phyloP scores from a whole-genome alignment of 2,329 filamentous ascomycete genomes.

The Hymenotorrendiella dingleyae region DNA sequence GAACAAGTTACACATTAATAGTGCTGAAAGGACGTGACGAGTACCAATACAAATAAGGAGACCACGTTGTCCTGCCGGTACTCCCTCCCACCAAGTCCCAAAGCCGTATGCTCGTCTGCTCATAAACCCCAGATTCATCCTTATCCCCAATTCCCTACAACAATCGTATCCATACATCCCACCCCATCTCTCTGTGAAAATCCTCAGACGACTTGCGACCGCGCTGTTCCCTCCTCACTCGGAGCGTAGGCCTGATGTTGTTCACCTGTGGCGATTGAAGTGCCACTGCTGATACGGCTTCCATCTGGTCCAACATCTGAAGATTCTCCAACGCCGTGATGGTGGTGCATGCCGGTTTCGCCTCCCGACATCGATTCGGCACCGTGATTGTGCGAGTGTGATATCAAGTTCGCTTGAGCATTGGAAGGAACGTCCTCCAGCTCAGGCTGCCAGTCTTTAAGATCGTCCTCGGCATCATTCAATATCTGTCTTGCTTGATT shows the following conservation, averaged over 20 bases:
- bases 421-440: slow-evolving; percentile 25
- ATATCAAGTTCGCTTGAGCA: slow-evolving; percentile 18
- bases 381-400: slow-evolving; percentile 6
- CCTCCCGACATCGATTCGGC: slow-evolving; percentile 13
- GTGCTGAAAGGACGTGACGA: no score
- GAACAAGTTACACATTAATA: no score
- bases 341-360: slow-evolving; percentile 11
- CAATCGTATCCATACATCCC: no score
- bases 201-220: slow-evolving; percentile 15
- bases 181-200: no score
- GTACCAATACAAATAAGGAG: no score
- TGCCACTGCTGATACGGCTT: slow-evolving; percentile 23
- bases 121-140: no score
- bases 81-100: no score
- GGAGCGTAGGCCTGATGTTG: slow-evolving; percentile 2
- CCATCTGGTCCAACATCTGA: slow-evolving; percentile 9
- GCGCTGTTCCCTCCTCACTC: slow-evolving; percentile 2
- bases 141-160: no score
- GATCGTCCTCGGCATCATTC: slow-evolving; percentile 85
- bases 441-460: slow-evolving; percentile 61
- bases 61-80: no score
- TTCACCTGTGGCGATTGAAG: slow-evolving; percentile 18
- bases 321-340: slow-evolving; percentile 7
- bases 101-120: no score
- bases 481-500: slow-evolving; percentile 75